Base-by-base conservation (phyloP, 2,329 filamentous ascomycete genomes). In the Diaporthe helianthi region DNA sequence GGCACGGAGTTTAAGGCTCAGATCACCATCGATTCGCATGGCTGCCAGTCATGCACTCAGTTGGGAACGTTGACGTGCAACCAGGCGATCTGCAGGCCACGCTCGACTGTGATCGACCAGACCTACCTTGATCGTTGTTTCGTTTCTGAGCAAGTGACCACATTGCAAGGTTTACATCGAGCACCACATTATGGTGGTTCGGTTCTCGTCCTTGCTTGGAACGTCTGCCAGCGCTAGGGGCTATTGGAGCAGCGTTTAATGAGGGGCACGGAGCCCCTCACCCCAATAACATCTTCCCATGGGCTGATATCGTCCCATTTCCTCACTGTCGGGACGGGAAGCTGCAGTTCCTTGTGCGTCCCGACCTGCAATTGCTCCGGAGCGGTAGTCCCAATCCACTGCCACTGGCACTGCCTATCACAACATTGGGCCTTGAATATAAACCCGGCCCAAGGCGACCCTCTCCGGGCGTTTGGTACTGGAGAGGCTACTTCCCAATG, bases 271-370 rank as follows among this genome's bases (percentile, higher is more conserved):
- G 49, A 54, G 53, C 47, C 60, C 60, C 58, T 65, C 69, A 58
- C 13, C 46, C 9, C 15, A 29, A 22, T 52, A 33, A 7, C 6
- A 1, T 8, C 15, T 24, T 36, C 41, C 49, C 41, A 22, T 71
- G 69, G 53, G 58, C 66, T 71, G 69, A 69, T 46, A 52, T 66
- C 60, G 67, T 71, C 60, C 69, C 58, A 71, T 60, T 69, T 58
- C 41, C 15, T 49, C 69, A 46, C 22, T 63, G 9, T 17, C 17
- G 36, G 31, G 8, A 65, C 69, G 65, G 69, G 44, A 47, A 17
- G 26, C 10, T 55, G 65, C 65, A 60, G 29, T 47, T 33, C 13
- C n/a, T 53, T 55, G 66, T 70, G 65, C 60, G 38, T 68, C 69
- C 33, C 36, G 12, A 68, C 44, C 26, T 44, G 49, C 33, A 17